Base-by-base conservation (phyloP, 2,329 filamentous ascomycete genomes). In the Pseudocercospora musae region DNA sequence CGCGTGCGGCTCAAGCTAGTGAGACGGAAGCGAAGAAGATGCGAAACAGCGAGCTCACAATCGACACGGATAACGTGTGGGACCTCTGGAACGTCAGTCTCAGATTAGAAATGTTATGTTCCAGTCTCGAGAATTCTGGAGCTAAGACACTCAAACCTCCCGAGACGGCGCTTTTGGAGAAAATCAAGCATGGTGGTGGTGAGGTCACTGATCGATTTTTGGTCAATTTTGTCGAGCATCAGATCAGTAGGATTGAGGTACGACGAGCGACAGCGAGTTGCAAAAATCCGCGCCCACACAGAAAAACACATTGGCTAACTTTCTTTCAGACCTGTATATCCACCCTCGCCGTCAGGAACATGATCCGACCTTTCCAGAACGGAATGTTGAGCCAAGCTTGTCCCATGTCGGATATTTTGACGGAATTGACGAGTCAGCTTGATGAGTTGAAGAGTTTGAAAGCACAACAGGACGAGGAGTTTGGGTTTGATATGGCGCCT, bases 201-300 rank as follows among this genome's bases (percentile, higher is more conserved):
- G 92, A 97, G 74, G 86, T 97, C 58, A 92, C 93, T 27, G 95
- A 98, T 80, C 83, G 86, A 58, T 94, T 96, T 77, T 80, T 98
- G 77, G 79, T 96, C 60, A 92, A 91, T 72, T 92, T 99, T 72
- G 85, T 98, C 76, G 93, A 96, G 75, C 93, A 98, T 74, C 92
- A 97, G 82, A 90, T 99, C 69, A 93, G 90, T 75, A 87, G 95
- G 72, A 96, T 99, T 75, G 95, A 99, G 87, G 92, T 96, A n/a
- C n/a, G n/a, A n/a, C n/a, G n/a, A n/a, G n/a, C n/a, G n/a, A n/a
- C n/a, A n/a, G n/a, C n/a, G n/a, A n/a, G n/a, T n/a, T n/a, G n/a
- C n/a, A n/a, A n/a, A n/a, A n/a, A n/a, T n/a, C n/a, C n/a, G n/a
- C n/a, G n/a, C n/a, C n/a, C n/a, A n/a, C n/a, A n/a, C n/a, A n/a